Base-by-base conservation (phyloP, 305 asterid species). In the Fraxinus ornus region DNA sequence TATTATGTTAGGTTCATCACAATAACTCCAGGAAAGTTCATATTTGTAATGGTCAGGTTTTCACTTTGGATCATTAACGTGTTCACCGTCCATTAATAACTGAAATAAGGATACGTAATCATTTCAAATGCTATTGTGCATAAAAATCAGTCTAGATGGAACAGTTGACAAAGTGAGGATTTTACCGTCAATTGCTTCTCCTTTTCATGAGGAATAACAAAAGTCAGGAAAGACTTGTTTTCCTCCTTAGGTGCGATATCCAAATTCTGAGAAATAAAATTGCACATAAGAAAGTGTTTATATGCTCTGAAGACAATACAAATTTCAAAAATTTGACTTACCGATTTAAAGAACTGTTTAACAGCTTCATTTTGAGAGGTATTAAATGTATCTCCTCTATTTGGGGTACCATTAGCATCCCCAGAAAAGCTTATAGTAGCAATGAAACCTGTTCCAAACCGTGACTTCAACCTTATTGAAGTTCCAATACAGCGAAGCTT, bases 401-500 rank as follows among this genome's bases (percentile, higher is more conserved):
- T 81, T 52, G 88, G 88, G 78, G 83, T 76, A 79, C 85, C 80
- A 73, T 81, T 82, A 84, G 37, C 79, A 82, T 89, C 91, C 66
- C 85, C 93, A 28, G 90, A 84, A 82, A 96, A 94, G 89, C 92
- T 92, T 78, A 96, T 85, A 55, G 87, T 94, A 22, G 97, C 95
- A 78, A 91, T 85, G 71, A 91, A 93, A 78, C 99, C 98, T 0
- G 97, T 90, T 64, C 99, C 98, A 81, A 91, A 93, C 33, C 89
- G 89, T 77, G 98, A 91, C 83, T 96, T 96, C 86, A 96, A 86
- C 91, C 96, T 88, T 39, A 93, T 89, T 62, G 99, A 94, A 60
- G 97, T 92, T 85, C 99, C 99, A 78, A 96, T 90, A 89, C 99
- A 96, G 77, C 99, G 97, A 78, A 96, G 98, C 87, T 92, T 93